phyloP scores from a whole-genome alignment of 345 rosid species.

The Arabidopsis suecica region DNA sequence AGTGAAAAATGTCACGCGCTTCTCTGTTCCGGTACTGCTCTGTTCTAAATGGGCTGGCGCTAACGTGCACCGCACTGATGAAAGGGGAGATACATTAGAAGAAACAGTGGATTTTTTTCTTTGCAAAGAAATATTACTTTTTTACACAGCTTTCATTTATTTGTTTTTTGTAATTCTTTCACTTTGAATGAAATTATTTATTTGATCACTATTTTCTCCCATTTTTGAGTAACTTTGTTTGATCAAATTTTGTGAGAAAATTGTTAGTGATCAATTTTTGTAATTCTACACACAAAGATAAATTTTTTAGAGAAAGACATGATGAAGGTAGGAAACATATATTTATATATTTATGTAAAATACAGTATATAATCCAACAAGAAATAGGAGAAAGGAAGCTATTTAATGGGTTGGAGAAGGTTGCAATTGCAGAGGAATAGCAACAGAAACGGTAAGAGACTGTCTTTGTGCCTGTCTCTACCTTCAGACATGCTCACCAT shows the following conservation, averaged over 20 bases:
- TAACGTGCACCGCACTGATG: slow-evolving; percentile 39
- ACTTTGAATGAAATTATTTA: not conserved
- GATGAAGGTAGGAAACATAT: not conserved
- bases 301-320: not conserved
- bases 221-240: too few species aligned
- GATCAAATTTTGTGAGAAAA: too few species aligned
- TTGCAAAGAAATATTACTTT: not conserved
- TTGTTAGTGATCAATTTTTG: too few species aligned
- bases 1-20: slow-evolving; percentile 27
- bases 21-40: not conserved
- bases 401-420: slow-evolving; percentile 51
- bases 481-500: slow-evolving; percentile 87
- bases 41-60: not conserved
- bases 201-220: not conserved
- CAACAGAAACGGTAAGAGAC: slow-evolving; percentile 47
- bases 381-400: slow-evolving; percentile 24
- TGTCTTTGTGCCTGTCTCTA: slow-evolving; percentile 76
- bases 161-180: slow-evolving; percentile 3
- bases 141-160: not conserved
- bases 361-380: not conserved
- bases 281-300: not conserved
- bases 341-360: not conserved
- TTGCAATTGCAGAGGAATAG: slow-evolving; percentile 45
- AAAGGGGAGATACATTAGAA: not conserved
- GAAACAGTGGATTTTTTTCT: not conserved